Base-by-base conservation (phyloP, 192 early-diverging fungal species). In the Backusella morwellensis region DNA sequence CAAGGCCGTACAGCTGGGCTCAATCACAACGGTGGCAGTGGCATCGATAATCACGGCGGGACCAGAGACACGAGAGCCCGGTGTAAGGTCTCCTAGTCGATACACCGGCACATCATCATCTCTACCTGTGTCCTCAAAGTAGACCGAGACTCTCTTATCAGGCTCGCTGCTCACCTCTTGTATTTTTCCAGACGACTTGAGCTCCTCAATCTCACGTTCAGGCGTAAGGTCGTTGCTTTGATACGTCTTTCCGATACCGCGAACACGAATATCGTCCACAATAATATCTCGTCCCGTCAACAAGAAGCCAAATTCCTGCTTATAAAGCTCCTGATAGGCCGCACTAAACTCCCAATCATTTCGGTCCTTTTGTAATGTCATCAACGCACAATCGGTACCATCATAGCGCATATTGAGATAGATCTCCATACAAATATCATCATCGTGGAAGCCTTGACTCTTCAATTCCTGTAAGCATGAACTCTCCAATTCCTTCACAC, bases 301-400 rank as follows among this genome's bases (percentile, higher is more conserved):
- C n/a, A 83, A 86, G 77, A 99, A 99, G 2, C 98, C 97, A 89
- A 98, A 99, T 80, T 99, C 98, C n/a, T 90, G 91, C 72, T 89
- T 81, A 82, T 99, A 95, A 75, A 91, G 84, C 40, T 84, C 77
- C n/a, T 90, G 86, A 84, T 98, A 99, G 0, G 86, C 81, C 0
- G 35, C 67, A 15, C 78, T 82, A 74, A 95, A 95, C 79, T 93
- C 88, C 92, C 91, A 94, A 32, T 70, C 70, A 72, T 81, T 82
- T 17, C 78, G 79, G 3, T 73, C 73, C 0, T 94, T 89, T 81
- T 96, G 87, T 12, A 91, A 83, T 0, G 94, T 97, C 96, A 98
- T 98, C 50, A 99, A 81, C 3, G 93, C 90, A 12, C 93, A 94
- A 79, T 98, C 96, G 1, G 97, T 97, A 15, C 97, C 97, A 40